These are phyloP conservation scores for Ophiorrhiza pumila DNA, from an alignment of 257 asterid genomes.

Conservation along the genomic window DNA sequence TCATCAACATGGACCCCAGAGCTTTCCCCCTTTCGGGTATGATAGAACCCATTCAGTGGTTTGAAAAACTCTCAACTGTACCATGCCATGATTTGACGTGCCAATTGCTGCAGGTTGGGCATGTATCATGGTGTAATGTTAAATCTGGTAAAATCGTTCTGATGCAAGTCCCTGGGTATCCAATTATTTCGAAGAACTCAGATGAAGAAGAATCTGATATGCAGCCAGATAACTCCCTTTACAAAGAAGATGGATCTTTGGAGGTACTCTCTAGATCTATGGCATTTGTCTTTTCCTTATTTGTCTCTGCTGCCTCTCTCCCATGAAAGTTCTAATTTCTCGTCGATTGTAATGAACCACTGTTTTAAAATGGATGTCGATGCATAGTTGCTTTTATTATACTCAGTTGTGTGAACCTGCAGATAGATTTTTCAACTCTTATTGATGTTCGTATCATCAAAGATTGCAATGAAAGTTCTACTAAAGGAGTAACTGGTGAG, in stretches of 20 bases:
- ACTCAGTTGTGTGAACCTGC: slow-evolving; percentile 26
- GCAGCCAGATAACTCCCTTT: slow-evolving; percentile 45
- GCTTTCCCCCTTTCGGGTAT: slow-evolving; percentile 72
- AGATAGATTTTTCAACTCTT: slow-evolving; percentile 69
- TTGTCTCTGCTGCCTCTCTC: background rate
- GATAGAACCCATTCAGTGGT: slow-evolving; percentile 13
- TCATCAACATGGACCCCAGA: slow-evolving; percentile 96
- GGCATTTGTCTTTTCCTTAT: background rate
- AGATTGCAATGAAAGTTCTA: slow-evolving; percentile 37
- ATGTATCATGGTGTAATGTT: slow-evolving; percentile 48
- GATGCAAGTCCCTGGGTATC: slow-evolving; percentile 62
- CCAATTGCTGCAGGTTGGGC: slow-evolving; percentile 63
- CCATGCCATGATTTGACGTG: slow-evolving; percentile 8
- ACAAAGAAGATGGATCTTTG: slow-evolving; percentile 83
- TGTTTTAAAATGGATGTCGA: background rate
- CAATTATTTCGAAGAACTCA: slow-evolving; percentile 37
- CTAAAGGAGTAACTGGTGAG: slow-evolving; percentile 20
- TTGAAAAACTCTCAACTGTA: slow-evolving; percentile 6
- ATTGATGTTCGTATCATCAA: slow-evolving; percentile 60
- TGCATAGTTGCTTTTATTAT: background rate
- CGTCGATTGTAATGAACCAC: background rate
- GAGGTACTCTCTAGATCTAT: slow-evolving; percentile 43
- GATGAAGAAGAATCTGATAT: slow-evolving; percentile 45
- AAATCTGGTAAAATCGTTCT: slow-evolving; percentile 44
- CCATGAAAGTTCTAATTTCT: background rate